Evolutionary conservation across 2,329 filamentous ascomycete species (phyloP), one percentile per base, ranked within the genome.

Genomic region (Colletotrichum sp.): DNA sequence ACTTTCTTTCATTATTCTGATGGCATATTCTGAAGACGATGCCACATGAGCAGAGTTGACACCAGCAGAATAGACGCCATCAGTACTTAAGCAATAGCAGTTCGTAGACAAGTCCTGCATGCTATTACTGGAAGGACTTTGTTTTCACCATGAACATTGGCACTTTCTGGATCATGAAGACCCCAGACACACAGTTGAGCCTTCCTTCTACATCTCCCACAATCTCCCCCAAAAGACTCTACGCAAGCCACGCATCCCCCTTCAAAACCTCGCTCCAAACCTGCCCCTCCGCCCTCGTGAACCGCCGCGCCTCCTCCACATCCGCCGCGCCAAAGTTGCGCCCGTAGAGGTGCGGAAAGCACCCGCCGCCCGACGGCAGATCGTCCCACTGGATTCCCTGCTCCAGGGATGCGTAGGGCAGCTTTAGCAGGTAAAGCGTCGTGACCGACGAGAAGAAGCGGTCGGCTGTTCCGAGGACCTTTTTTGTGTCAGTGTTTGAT

Each of bases 361-460:
- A 93, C 70, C 86, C 87, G 21, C 84, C 86, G 18, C 83, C 83
- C 2, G 83, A 82, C 13, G 84, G 82, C 15, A 85, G 83, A 76
- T 93, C 91, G 77, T 93, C 91, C 91, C 91, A 93, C 78, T 87
- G 90, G 32, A 89, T 83, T 36, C 81, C 80, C 8, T 82, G 80
- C 63, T 84, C 83, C 63, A 90, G 85, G 43, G 85, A 85, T 43
- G 84, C 82, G 52, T 89, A 87, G 34, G 87, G 87, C 65, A 93
- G 84, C 82, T 92, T 92, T 77, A 91, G 79, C 69, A 92, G 79
- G 87, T 87, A 90, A 3, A 92, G 82, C 36, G 82, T 81, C 0
- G 82, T 77, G 12, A 78, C 77, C 15, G 82, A 73, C 18, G 79
- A 81, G 80, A 90, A 90, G 82, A 88, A 90, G 28, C 87, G 82